phyloP scores from a whole-genome alignment of 2,329 filamentous ascomycete genomes.

The Aspergillus arachidicola region DNA sequence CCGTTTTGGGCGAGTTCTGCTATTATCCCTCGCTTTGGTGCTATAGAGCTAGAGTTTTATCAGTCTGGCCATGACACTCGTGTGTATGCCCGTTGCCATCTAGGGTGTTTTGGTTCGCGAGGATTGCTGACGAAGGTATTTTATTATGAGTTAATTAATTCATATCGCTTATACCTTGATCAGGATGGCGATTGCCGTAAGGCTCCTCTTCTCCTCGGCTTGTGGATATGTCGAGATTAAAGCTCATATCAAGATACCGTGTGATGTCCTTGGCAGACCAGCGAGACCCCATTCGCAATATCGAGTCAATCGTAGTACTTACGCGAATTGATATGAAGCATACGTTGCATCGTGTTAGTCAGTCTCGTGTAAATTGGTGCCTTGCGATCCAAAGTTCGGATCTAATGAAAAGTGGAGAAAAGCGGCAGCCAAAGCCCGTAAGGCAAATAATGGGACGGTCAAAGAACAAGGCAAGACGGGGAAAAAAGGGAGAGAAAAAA shows the following conservation, averaged over 20 bases:
- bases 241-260: not conserved
- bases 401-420: slow-evolving; percentile 18
- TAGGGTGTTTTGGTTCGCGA: not conserved
- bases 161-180: not conserved
- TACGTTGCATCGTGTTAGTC: slow-evolving; percentile 4
- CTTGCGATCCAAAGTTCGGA: slow-evolving; percentile 6
- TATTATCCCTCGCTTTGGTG: not conserved
- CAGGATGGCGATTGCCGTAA: not conserved
- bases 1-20: not conserved
- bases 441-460: slow-evolving; percentile 1
- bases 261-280: not conserved
- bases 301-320: not conserved
- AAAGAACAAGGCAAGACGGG: not conserved
- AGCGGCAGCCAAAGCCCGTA: slow-evolving; percentile 11
- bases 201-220: not conserved
- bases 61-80: not conserved
- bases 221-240: not conserved
- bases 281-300: not conserved
- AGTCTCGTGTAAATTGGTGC: slow-evolving; percentile 21
- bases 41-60: not conserved
- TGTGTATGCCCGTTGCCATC: not conserved
- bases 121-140: not conserved
- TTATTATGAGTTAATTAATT: slow-evolving; percentile 4
- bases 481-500: not conserved
- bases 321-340: slow-evolving; percentile 1